A percentile compares a stretch with the other conserved stretches of the same genome.
Evolutionary conservation across 2,329 filamentous ascomycete species (phyloP).

Genomic region (Biscogniauxia sp.): DNA sequence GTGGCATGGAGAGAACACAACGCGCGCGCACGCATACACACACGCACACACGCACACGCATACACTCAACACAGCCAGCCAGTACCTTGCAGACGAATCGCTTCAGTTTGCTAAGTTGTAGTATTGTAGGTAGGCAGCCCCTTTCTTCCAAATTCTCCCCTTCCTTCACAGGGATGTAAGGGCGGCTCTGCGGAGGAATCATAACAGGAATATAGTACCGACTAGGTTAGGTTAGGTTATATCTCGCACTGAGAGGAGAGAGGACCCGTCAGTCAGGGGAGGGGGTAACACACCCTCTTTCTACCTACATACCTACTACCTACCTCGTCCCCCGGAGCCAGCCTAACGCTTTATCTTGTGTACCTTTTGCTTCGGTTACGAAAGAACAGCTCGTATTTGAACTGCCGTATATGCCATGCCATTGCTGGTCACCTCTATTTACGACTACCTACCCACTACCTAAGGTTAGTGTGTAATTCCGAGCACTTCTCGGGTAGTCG

Average conservation of each 20-base stretch:
- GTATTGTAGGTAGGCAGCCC: not conserved
- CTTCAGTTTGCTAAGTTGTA: not conserved
- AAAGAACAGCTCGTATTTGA: constrained; percentile 20
- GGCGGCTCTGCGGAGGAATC: not conserved
- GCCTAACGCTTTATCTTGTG: not conserved
- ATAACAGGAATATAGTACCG: not conserved
- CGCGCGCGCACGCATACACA: too few species aligned
- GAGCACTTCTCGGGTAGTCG: not conserved
- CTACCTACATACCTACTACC: not conserved
- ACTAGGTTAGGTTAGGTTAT: too few species aligned
- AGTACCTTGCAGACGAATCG: not conserved
- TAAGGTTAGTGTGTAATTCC: not conserved
- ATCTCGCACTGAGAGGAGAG: too few species aligned
- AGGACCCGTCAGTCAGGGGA: constrained; percentile 3
- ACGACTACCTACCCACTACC: too few species aligned
- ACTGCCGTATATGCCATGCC: constrained; percentile 12
- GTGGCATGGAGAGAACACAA: not conserved
- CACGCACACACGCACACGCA: too few species aligned
- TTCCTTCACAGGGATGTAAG: not conserved
- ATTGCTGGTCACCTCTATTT: constrained; percentile 7
- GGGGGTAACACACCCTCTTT: constrained; percentile 15
- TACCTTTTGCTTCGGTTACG: constrained; percentile 7
- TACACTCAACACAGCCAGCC: not conserved
- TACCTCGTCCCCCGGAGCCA: not conserved
- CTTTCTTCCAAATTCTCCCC: not conserved